Conservation (phyloP, 106 monocot genomes). For the Phalaenopsis aphrodite region DNA sequence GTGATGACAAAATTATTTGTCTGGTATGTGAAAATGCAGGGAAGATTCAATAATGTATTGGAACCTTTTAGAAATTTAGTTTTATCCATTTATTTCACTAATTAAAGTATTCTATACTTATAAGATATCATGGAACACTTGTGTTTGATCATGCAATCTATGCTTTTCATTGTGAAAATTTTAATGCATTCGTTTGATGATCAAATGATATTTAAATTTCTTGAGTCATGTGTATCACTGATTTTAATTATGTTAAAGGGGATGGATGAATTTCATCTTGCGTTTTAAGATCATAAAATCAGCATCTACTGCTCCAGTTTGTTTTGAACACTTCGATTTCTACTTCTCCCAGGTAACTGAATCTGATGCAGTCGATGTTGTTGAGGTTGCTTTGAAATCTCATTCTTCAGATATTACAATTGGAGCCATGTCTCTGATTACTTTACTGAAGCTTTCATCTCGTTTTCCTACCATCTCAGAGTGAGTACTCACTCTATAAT, state of each 20-base stretch:
- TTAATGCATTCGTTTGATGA: background rate
- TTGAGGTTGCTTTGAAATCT: slow-evolving; percentile 62
- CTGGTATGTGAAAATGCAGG: too few species aligned
- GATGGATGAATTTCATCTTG: background rate
- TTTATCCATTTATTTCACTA: too few species aligned
- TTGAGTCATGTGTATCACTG: background rate
- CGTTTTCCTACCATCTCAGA: slow-evolving; percentile 88
- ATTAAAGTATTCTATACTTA: too few species aligned
- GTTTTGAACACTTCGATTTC: background rate
- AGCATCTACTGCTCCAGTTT: background rate
- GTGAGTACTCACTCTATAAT: slow-evolving; percentile 28
- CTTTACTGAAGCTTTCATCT: slow-evolving; percentile 93
- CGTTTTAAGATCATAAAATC: background rate
- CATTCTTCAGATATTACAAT: slow-evolving; percentile 80
- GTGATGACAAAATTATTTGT: too few species aligned
- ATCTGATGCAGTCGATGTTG: slow-evolving; percentile 80
- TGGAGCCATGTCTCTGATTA: slow-evolving; percentile 79
- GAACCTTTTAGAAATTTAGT: too few species aligned
- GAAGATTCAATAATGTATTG: too few species aligned
- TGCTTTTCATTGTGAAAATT: background rate
- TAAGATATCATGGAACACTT: background rate
- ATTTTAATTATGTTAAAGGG: background rate
- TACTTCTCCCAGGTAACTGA: slow-evolving; percentile 65
- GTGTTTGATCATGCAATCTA: background rate
- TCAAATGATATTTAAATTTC: background rate